Base-by-base conservation (phyloP, 805 yeast species). In the Wickerhamomyces xylosicus region DNA sequence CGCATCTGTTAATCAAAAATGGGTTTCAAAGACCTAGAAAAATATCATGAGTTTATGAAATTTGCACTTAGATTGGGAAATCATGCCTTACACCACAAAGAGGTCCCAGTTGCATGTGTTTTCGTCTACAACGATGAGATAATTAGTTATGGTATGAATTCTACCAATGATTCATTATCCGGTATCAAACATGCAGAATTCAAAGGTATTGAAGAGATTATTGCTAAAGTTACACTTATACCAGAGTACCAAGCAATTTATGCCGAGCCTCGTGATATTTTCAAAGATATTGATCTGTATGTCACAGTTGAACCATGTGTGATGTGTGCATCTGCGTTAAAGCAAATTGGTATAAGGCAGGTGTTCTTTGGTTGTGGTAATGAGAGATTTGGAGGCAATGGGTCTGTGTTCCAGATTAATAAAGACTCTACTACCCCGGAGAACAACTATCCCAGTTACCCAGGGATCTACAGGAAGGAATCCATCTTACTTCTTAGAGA, bases 221-320 rank as follows among this genome's bases (percentile, higher is more conserved):
- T 70, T 29, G 46, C 53, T 4, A 52, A 59, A 25, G 56, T 58
- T 34, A 54, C 63, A 4, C 44, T 52, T 1, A 33, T 41, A 5
- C 45, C 35, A 14, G 41, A 36, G 5, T 45, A 41, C 36, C 44
- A 46, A 15, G 40, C 37, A 13, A 29, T 42, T 39, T 38, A 53
- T 49, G 44, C 44, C 3, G 41, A 48, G 15, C 47, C 66, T 11
- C 46, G 50, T 19, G 45, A 54, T 1, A 56, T 73, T 9, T 74
- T 85, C 49, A 50, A 58, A 31, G 72, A 78, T 19, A 66, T 84
- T 3, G 77, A 75, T 22, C 66, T 92, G 7, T 90, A 87, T 57
- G 98, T 92, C 19, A 87, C 97, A 0, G 97, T 92, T 0, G 98
- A 92, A 59, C 98, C 98, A 0, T 92, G 98, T 56, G 82, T 92